Percentiles rank a stretch among this genome's conserved stretches.
Conservation (phyloP, 2,329 filamentous ascomycete genomes). For the Fusarium sacchari region DNA sequence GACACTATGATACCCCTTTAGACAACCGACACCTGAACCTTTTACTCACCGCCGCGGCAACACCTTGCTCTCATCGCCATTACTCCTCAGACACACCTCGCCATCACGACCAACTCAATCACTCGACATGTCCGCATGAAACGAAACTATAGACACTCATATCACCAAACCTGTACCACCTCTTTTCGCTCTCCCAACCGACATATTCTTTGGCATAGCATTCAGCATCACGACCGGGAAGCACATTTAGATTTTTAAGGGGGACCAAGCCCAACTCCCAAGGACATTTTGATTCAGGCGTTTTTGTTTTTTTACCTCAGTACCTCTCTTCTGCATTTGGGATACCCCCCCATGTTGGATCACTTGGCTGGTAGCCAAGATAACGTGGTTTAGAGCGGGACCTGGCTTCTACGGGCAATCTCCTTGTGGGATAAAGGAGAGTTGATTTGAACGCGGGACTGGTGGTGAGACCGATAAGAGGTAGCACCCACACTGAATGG, state of each 20-base stretch:
- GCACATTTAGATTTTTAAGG: slow-evolving; percentile 36
- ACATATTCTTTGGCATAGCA: slow-evolving; percentile 15
- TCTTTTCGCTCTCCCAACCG: slow-evolving; percentile 20
- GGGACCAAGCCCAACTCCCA: not conserved
- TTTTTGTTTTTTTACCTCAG: slow-evolving; percentile 22
- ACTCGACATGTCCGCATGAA: slow-evolving; percentile 27
- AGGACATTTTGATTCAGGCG: slow-evolving; percentile 27
- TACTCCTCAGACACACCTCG: not conserved
- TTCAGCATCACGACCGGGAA: slow-evolving; percentile 23
- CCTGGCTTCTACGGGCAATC: not conserved
- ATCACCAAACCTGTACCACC: slow-evolving; percentile 21
- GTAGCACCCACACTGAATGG: slow-evolving; percentile 50
- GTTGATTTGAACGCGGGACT: slow-evolving; percentile 8
- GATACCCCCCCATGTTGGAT: slow-evolving; percentile 41
- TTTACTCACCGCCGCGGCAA: slow-evolving; percentile 8
- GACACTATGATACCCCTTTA: slow-evolving; percentile 38
- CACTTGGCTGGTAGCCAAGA: not conserved
- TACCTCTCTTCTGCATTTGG: slow-evolving; percentile 34
- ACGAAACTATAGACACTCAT: slow-evolving; percentile 39
- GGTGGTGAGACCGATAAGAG: slow-evolving; percentile 22
- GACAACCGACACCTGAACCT: not conserved
- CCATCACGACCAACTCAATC: slow-evolving; percentile 26
- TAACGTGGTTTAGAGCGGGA: slow-evolving; percentile 4
- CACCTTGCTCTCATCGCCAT: slow-evolving; percentile 14
- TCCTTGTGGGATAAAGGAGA: slow-evolving; percentile 6